Conservation (phyloP, 495 filamentous ascomycete species). For the Penicillium arizonense region DNA sequence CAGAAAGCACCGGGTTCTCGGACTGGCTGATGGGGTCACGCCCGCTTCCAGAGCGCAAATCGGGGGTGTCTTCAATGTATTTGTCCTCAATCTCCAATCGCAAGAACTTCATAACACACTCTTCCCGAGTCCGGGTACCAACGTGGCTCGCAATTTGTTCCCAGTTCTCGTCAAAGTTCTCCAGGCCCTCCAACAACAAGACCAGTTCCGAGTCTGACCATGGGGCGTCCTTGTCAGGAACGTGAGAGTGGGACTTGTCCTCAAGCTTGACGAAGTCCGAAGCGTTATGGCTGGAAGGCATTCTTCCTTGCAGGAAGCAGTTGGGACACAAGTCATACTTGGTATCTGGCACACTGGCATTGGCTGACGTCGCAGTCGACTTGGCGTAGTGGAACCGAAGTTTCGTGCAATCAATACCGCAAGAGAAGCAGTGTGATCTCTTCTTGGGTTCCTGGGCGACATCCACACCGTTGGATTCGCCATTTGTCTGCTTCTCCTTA, state of each 20-base stretch:
- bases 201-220: conserved; percentile 91
- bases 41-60: conserved; percentile 64
- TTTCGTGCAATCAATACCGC: conserved; percentile 88
- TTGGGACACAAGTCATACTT: conserved; percentile 86
- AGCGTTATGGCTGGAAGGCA: conserved; percentile 68
- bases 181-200: conserved; percentile 81
- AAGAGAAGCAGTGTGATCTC: conserved; percentile 80
- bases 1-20: conserved; percentile 94
- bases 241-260: conserved; percentile 69
- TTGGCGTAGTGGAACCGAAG: conserved; percentile 86
- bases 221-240: conserved; percentile 75
- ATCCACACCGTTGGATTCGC: conserved; percentile 67
- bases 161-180: conserved; percentile 94
- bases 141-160: conserved; percentile 88
- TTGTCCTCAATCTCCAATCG: conserved; percentile 89
- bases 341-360: conserved; percentile 54
- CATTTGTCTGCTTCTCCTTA: conserved; percentile 71
- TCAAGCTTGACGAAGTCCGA: conserved; percentile 84
- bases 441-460: conserved; percentile 61
- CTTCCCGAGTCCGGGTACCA: conserved; percentile 85
- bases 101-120: conserved; percentile 94
- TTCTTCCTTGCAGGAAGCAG: conserved; percentile 79
- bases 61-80: conserved; percentile 74
- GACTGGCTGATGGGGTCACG: conserved; percentile 81
- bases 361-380: conserved; percentile 52